Conservation (phyloP, 2,329 filamentous ascomycete genomes). For the Apiospora saccharicola region DNA sequence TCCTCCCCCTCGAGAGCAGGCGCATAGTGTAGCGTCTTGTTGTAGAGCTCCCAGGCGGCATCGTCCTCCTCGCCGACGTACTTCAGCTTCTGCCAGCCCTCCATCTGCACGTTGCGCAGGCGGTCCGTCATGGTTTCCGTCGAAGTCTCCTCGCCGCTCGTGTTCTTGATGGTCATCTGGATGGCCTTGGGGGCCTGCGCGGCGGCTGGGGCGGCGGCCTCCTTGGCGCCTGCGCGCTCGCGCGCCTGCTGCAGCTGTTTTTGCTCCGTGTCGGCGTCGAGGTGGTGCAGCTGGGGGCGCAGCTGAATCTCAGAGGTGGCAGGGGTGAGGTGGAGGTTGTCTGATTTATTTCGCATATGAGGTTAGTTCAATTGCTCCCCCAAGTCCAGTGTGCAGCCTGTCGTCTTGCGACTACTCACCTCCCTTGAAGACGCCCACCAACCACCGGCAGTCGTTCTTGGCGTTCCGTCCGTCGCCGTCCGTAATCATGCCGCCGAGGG, state of each 20-base stretch:
- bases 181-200: slow-evolving; percentile 73
- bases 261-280: slow-evolving; percentile 83
- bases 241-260: slow-evolving; percentile 58
- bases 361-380: slow-evolving; percentile 4
- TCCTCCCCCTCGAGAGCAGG: slow-evolving; percentile 28
- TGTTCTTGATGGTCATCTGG: slow-evolving; percentile 85
- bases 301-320: slow-evolving; percentile 86
- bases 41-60: slow-evolving; percentile 78
- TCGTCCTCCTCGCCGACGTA: slow-evolving; percentile 85
- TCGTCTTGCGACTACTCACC: slow-evolving; percentile 57
- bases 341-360: slow-evolving; percentile 50
- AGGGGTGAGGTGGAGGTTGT: slow-evolving; percentile 86
- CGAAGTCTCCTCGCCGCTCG: slow-evolving; percentile 59
- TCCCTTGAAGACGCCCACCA: slow-evolving; percentile 89
- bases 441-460: slow-evolving; percentile 74
- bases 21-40: slow-evolving; percentile 71
- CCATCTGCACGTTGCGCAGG: slow-evolving; percentile 79
- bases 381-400: background rate
- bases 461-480: slow-evolving; percentile 55
- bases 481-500: slow-evolving; percentile 82
- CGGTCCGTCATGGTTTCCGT: slow-evolving; percentile 72
- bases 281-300: slow-evolving; percentile 89
- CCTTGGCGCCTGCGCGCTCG: slow-evolving; percentile 37
- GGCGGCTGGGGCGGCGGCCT: slow-evolving; percentile 38
- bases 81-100: slow-evolving; percentile 80